Evolutionary conservation across 805 yeast species (phyloP).

Genomic region (Kodamaea nitidulidarum): DNA sequence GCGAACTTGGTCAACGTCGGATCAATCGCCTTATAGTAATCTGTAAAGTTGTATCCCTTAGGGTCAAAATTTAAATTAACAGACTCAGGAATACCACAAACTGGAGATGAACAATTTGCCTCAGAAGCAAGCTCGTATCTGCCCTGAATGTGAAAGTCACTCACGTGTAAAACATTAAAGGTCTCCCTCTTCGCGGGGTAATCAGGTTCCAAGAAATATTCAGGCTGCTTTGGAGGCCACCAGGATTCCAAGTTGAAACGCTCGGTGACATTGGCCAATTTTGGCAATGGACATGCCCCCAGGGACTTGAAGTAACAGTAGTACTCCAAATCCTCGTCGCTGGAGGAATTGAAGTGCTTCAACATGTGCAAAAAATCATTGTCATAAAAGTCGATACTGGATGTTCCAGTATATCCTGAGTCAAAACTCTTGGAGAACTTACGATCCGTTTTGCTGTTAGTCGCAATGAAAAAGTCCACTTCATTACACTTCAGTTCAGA

Average conservation of each 20-base stretch:
- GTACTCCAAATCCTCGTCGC: conserved; percentile 39
- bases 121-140: conserved; percentile 53
- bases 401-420: conserved; percentile 22
- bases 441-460: conserved; percentile 17
- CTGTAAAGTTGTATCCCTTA: conserved; percentile 28
- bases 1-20: conserved; percentile 12
- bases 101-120: conserved; percentile 50
- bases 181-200: conserved; percentile 28
- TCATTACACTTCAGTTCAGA: conserved; percentile 31
- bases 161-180: conserved; percentile 60
- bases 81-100: conserved; percentile 61
- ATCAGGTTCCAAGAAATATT: conserved; percentile 25
- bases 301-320: conserved; percentile 50
- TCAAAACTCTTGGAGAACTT: conserved; percentile 13
- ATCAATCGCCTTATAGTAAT: conserved; percentile 18
- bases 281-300: conserved; percentile 48
- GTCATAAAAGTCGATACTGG: conserved; percentile 32
- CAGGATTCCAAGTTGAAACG: conserved; percentile 24
- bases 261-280: conserved; percentile 46
- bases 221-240: conserved; percentile 35
- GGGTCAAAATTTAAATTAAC: conserved; percentile 26
- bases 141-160: conserved; percentile 62
- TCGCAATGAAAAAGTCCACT: conserved; percentile 36
- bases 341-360: conserved; percentile 32
- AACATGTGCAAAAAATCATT: conserved; percentile 38